Percentiles rank a stretch among this genome's conserved stretches.
Evolutionary conservation across 2,329 filamentous ascomycete genomes (phyloP).

Genomic region (Neofusicoccum umdonicola): DNA sequence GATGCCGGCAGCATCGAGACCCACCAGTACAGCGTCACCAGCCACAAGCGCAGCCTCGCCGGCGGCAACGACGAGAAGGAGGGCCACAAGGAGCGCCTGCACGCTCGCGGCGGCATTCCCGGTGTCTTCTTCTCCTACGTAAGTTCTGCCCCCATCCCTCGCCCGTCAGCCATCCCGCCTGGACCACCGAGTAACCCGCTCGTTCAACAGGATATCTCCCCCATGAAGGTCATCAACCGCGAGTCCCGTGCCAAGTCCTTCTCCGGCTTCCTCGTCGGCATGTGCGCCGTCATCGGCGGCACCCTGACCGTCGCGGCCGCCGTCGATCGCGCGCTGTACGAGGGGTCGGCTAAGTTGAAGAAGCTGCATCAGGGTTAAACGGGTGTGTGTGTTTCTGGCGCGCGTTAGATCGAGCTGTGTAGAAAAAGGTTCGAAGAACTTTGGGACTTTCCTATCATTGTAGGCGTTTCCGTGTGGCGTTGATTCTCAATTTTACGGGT

Average conservation of each 20-base stretch:
- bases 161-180: too few relatives aligned
- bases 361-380: conserved; percentile 69
- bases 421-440: too few relatives aligned
- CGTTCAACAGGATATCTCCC: conserved; percentile 77
- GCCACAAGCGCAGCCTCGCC: conserved; percentile 82
- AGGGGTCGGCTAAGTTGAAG: conserved; percentile 79
- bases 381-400: not conserved
- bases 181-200: not conserved
- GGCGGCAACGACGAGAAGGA: conserved; percentile 83
- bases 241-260: conserved; percentile 89
- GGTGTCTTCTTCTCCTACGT: conserved; percentile 98
- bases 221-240: conserved; percentile 99
- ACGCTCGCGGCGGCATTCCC: conserved; percentile 87
- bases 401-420: not conserved
- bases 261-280: conserved; percentile 84
- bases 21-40: conserved; percentile 97
- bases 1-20: conserved; percentile 91
- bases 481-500: not conserved
- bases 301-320: conserved; percentile 95
- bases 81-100: conserved; percentile 87
- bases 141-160: conserved; percentile 42
- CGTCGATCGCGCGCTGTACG: conserved; percentile 85
- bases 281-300: conserved; percentile 92
- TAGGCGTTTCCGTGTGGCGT: not conserved
- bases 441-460: too few relatives aligned